A percentile compares a stretch with the other conserved stretches of the same genome.
These are phyloP conservation scores for Claviceps spartinae DNA, from an alignment of 2,329 filamentous ascomycete species.

Conservation along the genomic window DNA sequence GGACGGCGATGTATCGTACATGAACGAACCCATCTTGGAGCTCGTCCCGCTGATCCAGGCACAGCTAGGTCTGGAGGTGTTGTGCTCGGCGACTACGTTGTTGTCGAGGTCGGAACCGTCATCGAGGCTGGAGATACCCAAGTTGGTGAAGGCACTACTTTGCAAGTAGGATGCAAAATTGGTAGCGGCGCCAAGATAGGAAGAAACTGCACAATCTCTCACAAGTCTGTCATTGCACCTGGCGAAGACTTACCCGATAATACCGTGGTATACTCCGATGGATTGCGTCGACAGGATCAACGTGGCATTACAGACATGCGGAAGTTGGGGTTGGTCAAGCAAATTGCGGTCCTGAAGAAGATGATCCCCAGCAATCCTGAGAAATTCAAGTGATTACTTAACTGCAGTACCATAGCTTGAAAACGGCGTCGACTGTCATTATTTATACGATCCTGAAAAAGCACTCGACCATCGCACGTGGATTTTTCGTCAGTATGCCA, in stretches of 20 bases:
- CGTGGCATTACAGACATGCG: constrained; percentile 49
- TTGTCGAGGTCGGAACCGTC: constrained; percentile 44
- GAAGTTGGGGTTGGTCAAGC: constrained; percentile 49
- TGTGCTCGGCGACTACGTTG: constrained; percentile 45
- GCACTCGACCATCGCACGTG: neutral
- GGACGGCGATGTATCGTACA: constrained; percentile 72
- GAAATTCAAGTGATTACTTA: constrained; percentile 27
- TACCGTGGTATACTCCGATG: constrained; percentile 56
- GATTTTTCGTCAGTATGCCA: constrained; percentile 21
- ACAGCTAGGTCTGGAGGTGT: constrained; percentile 32
- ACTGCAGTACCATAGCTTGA: neutral
- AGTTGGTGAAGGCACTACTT: constrained; percentile 44
- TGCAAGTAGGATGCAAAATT: constrained; percentile 47
- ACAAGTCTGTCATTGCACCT: constrained; percentile 44
- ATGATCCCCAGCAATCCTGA: constrained; percentile 52
- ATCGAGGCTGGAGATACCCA: constrained; percentile 50
- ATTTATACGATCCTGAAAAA: neutral
- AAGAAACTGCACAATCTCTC: constrained; percentile 58
- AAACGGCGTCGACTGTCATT: neutral
- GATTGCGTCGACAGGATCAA: constrained; percentile 41
- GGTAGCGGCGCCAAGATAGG: constrained; percentile 48
- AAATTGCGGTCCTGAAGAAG: constrained; percentile 53
- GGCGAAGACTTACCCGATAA: constrained; percentile 49
- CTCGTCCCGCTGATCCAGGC: constrained; percentile 16
- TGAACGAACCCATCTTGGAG: constrained; percentile 50